Conservation (phyloP, 2,329 filamentous ascomycete genomes). For the Ophiostoma tasmaniense region DNA sequence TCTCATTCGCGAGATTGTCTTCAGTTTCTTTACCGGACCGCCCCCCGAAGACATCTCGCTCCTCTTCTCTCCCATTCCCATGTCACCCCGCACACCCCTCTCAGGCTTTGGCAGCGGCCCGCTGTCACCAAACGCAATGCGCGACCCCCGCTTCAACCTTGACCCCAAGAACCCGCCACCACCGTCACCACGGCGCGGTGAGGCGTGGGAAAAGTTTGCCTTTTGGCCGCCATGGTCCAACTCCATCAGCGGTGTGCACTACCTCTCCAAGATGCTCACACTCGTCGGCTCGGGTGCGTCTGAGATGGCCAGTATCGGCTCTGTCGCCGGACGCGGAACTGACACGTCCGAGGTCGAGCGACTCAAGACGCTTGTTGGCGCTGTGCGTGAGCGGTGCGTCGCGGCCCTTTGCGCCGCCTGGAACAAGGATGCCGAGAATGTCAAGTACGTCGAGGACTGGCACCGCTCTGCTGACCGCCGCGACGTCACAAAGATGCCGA, state of each 20-base stretch:
- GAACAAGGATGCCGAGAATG: constrained; percentile 88
- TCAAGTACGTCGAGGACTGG: constrained; percentile 92
- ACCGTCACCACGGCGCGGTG: constrained; percentile 67
- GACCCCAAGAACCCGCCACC: constrained; percentile 69
- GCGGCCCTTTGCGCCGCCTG: constrained; percentile 81
- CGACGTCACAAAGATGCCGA: constrained; percentile 86
- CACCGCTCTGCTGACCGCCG: constrained; percentile 69
- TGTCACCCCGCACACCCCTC: constrained; percentile 57
- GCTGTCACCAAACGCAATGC: constrained; percentile 28
- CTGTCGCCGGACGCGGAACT: constrained; percentile 39
- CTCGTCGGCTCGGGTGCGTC: constrained; percentile 80
- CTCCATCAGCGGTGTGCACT: constrained; percentile 83
- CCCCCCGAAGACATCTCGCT: constrained; percentile 86
- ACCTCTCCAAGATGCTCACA: constrained; percentile 71
- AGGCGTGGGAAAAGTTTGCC: constrained; percentile 85
- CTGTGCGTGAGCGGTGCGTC: constrained; percentile 75
- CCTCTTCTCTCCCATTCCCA: constrained; percentile 71
- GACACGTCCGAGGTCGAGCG: constrained; percentile 57
- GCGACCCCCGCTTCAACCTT: constrained; percentile 70
- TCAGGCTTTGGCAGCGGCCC: background rate
- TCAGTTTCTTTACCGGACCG: constrained; percentile 74
- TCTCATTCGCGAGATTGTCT: constrained; percentile 69
- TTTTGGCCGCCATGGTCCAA: constrained; percentile 96
- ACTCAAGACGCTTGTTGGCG: constrained; percentile 65
- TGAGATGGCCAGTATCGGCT: constrained; percentile 71